Evolutionary conservation across 805 yeast genomes (phyloP).

Genomic region (Cyberlindnera subsufficiens): DNA sequence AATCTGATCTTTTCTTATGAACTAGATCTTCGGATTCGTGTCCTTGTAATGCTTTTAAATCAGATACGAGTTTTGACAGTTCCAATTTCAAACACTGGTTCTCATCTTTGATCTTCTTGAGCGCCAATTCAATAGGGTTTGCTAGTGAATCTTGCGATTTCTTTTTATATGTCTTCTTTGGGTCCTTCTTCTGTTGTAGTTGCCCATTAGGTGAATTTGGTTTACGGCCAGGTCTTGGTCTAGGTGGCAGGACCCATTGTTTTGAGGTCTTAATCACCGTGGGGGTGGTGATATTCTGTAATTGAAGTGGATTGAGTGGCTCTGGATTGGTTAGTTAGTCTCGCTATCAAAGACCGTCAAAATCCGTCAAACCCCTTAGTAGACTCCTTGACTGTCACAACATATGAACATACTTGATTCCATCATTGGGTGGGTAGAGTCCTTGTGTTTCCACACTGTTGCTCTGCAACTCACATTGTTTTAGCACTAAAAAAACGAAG

Average conservation of each 20-base stretch:
- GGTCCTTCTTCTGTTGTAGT: slow-evolving; percentile 38
- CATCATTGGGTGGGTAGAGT: too few species aligned
- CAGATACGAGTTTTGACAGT: slow-evolving; percentile 38
- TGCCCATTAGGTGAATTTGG: slow-evolving; percentile 62
- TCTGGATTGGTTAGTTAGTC: too few species aligned
- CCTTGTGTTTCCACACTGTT: too few species aligned
- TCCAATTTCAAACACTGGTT: slow-evolving; percentile 38
- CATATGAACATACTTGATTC: too few species aligned
- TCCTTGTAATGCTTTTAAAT: slow-evolving; percentile 30
- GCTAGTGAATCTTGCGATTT: slow-evolving; percentile 5
- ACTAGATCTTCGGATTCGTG: slow-evolving; percentile 6
- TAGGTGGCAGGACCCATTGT: slow-evolving; percentile 80
- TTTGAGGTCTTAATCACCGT: slow-evolving; percentile 53
- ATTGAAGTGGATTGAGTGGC: too few species aligned
- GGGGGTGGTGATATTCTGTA: slow-evolving; percentile 5
- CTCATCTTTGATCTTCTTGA: slow-evolving; percentile 39
- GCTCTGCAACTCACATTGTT: too few species aligned
- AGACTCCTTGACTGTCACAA: too few species aligned
- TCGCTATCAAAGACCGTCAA: too few species aligned
- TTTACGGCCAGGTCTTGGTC: slow-evolving; percentile 71
- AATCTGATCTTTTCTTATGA: slow-evolving; percentile 21
- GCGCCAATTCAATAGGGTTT: slow-evolving; percentile 32
- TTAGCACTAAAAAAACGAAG: too few species aligned
- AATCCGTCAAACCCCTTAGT: too few species aligned
- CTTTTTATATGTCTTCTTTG: slow-evolving; percentile 14